Conservation (phyloP, 768 basidiomycete species). For the Russula sp. region DNA sequence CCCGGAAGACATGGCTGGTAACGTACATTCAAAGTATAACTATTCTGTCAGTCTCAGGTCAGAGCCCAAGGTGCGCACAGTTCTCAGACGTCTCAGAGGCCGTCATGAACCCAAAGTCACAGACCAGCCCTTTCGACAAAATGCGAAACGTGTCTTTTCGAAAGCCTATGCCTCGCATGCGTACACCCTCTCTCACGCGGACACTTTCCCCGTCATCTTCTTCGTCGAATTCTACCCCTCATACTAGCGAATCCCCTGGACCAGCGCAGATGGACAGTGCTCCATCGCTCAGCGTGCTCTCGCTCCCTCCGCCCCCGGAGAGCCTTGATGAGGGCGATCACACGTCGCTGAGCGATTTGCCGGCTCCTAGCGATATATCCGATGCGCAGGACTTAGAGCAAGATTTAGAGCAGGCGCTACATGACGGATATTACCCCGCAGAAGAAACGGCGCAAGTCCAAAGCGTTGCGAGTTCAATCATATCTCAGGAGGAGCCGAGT, state of each 20-base stretch:
- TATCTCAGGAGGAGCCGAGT: constrained; percentile 38
- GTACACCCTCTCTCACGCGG: constrained; percentile 66
- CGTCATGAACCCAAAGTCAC: constrained; percentile 5
- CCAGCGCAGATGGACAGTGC: constrained; percentile 4
- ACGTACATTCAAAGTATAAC: constrained; percentile 46
- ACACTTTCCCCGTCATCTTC: constrained; percentile 60
- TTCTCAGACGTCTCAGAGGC: background rate
- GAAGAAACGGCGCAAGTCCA: constrained; percentile 3
- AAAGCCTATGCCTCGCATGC: constrained; percentile 48
- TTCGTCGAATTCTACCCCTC: constrained; percentile 60
- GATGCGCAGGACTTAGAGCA: constrained; percentile 19
- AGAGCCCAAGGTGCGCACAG: constrained; percentile 50
- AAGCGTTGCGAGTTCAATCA: constrained; percentile 4
- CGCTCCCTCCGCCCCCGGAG: constrained; percentile 28
- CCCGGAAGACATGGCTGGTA: constrained; percentile 38
- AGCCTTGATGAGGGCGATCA: constrained; percentile 20
- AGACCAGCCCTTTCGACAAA: constrained; percentile 62
- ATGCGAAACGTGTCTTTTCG: constrained; percentile 62
- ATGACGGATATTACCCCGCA: constrained; percentile 3
- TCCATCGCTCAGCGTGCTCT: constrained; percentile 22
- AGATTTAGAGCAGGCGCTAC: constrained; percentile 16
- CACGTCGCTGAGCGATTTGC: constrained; percentile 16
- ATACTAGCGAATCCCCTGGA: constrained; percentile 24
- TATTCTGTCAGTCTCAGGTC: constrained; percentile 59
- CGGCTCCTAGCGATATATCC: constrained; percentile 19